These are phyloP conservation scores for Oryza coarctata DNA, from an alignment of 176 grass and related monocot genomes.

Conservation along the genomic window DNA sequence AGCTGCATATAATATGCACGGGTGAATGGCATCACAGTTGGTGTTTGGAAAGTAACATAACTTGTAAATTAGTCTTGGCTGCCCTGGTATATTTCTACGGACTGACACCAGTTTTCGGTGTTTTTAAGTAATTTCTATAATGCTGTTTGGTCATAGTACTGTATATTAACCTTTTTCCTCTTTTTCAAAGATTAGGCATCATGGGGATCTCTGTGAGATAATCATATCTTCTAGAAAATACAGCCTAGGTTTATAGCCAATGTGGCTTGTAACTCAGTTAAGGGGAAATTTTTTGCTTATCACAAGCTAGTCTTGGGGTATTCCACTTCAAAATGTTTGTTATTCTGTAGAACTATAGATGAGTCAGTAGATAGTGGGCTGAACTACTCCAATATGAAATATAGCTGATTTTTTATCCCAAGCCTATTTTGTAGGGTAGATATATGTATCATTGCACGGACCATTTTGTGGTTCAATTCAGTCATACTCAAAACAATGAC, in stretches of 20 bases:
- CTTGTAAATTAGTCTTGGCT: neutral
- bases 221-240: neutral
- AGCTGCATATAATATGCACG: neutral
- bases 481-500: neutral
- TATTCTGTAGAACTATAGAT: neutral
- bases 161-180: neutral
- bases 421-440: neutral
- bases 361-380: neutral
- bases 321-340: neutral
- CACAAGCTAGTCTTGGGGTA: neutral
- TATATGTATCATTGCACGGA: neutral
- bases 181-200: neutral
- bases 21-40: neutral
- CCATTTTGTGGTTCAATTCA: constrained; percentile 24
- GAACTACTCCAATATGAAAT: neutral
- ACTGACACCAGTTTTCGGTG: neutral
- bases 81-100: neutral
- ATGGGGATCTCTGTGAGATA: neutral
- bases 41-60: neutral
- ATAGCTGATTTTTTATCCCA: neutral
- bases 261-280: neutral
- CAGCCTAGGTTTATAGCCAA: neutral
- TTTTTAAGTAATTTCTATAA: neutral
- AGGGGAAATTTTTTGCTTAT: neutral
- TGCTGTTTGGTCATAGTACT: neutral